A percentile compares a stretch with the other conserved stretches of the same genome.
Evolutionary conservation across 805 yeast species (phyloP).

Genomic region (Maudiozyma saulgeensis): DNA sequence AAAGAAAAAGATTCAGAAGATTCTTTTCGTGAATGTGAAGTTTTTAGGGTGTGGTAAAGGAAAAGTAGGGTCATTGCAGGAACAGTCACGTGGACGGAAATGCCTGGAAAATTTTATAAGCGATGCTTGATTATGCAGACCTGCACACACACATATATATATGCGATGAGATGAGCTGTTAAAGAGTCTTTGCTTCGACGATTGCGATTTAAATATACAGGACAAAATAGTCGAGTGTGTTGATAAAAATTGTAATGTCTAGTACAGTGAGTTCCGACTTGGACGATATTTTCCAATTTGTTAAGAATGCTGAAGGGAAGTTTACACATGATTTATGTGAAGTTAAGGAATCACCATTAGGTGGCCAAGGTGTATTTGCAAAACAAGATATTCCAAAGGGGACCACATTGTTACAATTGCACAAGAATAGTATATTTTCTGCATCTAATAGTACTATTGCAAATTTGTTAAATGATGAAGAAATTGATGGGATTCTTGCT

Average conservation of each 20-base stretch:
- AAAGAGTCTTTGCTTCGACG: too few species aligned
- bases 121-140: too few species aligned
- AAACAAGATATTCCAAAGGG: constrained; percentile 29
- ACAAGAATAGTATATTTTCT: constrained; percentile 51
- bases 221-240: too few species aligned
- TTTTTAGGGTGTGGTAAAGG: too few species aligned
- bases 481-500: constrained; percentile 54
- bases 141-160: neutral
- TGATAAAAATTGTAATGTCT: constrained; percentile 23
- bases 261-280: constrained; percentile 20
- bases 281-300: constrained; percentile 39
- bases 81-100: too few species aligned
- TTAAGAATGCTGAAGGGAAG: constrained; percentile 41
- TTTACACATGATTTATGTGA: constrained; percentile 42
- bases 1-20: too few species aligned
- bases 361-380: constrained; percentile 6
- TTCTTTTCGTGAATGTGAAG: too few species aligned
- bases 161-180: neutral
- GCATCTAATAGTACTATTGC: constrained; percentile 53
- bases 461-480: constrained; percentile 54
- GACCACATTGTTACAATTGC: constrained; percentile 43
- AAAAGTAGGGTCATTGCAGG: too few species aligned
- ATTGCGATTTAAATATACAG: too few species aligned
- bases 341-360: constrained; percentile 34
- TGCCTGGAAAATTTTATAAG: too few species aligned